A percentile compares a stretch with the other conserved stretches of the same genome.
These are phyloP conservation scores for Cucumis sativus DNA, from an alignment of 306 rosid genomes.

Conservation along the genomic window DNA sequence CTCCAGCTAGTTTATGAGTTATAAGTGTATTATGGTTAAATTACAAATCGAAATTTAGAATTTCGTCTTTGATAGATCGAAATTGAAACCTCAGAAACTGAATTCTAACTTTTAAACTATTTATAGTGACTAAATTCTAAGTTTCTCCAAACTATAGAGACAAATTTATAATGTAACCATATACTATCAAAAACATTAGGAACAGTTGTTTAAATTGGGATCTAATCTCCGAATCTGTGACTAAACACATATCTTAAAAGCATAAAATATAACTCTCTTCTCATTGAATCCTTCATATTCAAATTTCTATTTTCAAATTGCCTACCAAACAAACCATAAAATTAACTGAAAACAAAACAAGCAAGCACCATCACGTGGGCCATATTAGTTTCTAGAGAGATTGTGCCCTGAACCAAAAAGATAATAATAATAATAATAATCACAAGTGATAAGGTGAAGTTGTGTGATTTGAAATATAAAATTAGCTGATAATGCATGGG, in stretches of 20 bases:
- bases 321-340: not conserved
- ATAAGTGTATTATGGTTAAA: too few relatives aligned
- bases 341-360: not conserved
- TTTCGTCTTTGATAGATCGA: too few relatives aligned
- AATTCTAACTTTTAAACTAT: too few relatives aligned
- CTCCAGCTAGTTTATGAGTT: not conserved
- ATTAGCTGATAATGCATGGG: conserved; percentile 4
- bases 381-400: not conserved
- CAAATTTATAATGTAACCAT: too few relatives aligned
- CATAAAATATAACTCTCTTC: too few relatives aligned
- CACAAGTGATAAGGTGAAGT: not conserved
- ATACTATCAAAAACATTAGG: too few relatives aligned
- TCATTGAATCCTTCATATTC: not conserved
- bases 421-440: not conserved
- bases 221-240: not conserved
- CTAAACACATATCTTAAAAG: not conserved
- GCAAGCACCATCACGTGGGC: not conserved
- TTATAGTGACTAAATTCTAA: too few relatives aligned
- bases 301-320: too few relatives aligned
- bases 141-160: too few relatives aligned
- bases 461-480: not conserved
- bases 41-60: too few relatives aligned
- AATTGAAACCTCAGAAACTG: too few relatives aligned
- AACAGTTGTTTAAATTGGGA: not conserved
- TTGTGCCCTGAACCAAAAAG: not conserved